Percentiles rank a stretch among this genome's conserved stretches.
phyloP scores from a whole-genome alignment of 75 land plant genomes.

The Sequoiadendron giganteum region DNA sequence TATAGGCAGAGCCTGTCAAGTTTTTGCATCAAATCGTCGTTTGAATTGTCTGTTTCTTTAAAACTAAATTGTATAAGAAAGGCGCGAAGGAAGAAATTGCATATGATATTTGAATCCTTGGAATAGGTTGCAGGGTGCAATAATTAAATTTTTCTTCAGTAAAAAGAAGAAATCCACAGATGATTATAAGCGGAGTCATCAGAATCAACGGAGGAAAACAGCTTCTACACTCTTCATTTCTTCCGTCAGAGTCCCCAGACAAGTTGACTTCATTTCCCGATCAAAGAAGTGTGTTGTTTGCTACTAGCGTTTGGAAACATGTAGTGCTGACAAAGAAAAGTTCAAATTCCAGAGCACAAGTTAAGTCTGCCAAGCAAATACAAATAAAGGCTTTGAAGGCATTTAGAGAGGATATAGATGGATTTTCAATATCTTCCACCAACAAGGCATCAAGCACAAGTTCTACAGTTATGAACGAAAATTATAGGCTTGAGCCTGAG shows the following conservation, averaged over 20 bases:
- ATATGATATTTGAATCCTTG: conserved; percentile 7
- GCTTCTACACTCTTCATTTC: conserved; percentile 36
- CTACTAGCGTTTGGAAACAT: conserved; percentile 18
- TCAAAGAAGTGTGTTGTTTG: conserved; percentile 12
- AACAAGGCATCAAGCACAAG: conserved; percentile 10
- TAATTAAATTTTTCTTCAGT: background rate
- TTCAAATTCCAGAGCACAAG: conserved; percentile 20
- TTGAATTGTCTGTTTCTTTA: background rate
- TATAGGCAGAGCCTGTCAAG: background rate
- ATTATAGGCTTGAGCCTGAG: conserved; percentile 8
- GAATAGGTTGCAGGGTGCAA: background rate
- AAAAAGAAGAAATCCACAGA: conserved; percentile 14
- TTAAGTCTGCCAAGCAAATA: conserved; percentile 17
- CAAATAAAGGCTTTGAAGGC: conserved; percentile 29
- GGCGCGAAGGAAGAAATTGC: background rate
- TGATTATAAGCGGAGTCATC: conserved; percentile 50
- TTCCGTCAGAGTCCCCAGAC: conserved; percentile 31
- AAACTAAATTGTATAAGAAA: background rate
- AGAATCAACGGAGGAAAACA: conserved; percentile 53
- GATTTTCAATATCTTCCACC: conserved; percentile 17
- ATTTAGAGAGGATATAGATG: conserved; percentile 32
- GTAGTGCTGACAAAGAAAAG: conserved; percentile 28
- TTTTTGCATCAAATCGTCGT: background rate
- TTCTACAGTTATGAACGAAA: conserved; percentile 12
- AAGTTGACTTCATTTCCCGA: conserved; percentile 26